These are phyloP conservation scores for Fomitopsis serialis DNA, from an alignment of 768 basidiomycete species.

Conservation along the genomic window DNA sequence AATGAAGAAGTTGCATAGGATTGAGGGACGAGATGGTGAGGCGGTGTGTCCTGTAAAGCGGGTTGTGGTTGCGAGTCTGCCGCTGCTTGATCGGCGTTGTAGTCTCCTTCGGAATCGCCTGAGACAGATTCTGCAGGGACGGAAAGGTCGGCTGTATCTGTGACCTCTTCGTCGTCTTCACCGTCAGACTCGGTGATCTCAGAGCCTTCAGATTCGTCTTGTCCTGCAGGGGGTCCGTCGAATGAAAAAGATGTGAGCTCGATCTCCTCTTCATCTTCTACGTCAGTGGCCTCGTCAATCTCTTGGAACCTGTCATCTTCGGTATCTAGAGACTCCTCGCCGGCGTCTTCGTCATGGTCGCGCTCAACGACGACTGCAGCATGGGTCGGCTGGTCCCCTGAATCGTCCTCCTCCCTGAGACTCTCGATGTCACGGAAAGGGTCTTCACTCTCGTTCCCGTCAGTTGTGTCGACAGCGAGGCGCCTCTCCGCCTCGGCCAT, in stretches of 20 bases:
- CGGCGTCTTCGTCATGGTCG: slow-evolving; percentile 8
- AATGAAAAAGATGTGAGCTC: slow-evolving; percentile 70
- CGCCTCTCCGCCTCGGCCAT: slow-evolving; percentile 18
- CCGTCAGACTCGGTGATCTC: slow-evolving; percentile 30
- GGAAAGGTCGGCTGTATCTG: slow-evolving; percentile 20
- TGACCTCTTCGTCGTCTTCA: slow-evolving; percentile 16
- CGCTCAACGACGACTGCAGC: not conserved
- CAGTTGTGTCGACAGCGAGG: slow-evolving; percentile 26
- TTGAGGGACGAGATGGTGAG: slow-evolving; percentile 15
- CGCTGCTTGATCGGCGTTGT: slow-evolving; percentile 7
- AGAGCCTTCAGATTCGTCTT: slow-evolving; percentile 42
- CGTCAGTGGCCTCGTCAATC: slow-evolving; percentile 34
- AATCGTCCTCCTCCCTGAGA: slow-evolving; percentile 49
- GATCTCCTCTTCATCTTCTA: slow-evolving; percentile 60
- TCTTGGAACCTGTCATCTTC: slow-evolving; percentile 40
- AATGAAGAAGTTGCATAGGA: not conserved
- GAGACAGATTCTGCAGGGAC: slow-evolving; percentile 7
- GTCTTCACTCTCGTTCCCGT: slow-evolving; percentile 66
- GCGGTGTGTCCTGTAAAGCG: slow-evolving; percentile 19
- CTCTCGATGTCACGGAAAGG: slow-evolving; percentile 89
- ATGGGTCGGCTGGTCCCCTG: not conserved
- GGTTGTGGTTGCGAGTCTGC: slow-evolving; percentile 8
- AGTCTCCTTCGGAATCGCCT: slow-evolving; percentile 9
- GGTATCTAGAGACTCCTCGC: slow-evolving; percentile 9
- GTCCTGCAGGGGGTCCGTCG: slow-evolving; percentile 50